A percentile compares a stretch with the other conserved stretches of the same genome.
These are phyloP conservation scores for Sarocladiaceae sp. DNA, from an alignment of 2,329 filamentous ascomycete genomes.

Conservation along the genomic window DNA sequence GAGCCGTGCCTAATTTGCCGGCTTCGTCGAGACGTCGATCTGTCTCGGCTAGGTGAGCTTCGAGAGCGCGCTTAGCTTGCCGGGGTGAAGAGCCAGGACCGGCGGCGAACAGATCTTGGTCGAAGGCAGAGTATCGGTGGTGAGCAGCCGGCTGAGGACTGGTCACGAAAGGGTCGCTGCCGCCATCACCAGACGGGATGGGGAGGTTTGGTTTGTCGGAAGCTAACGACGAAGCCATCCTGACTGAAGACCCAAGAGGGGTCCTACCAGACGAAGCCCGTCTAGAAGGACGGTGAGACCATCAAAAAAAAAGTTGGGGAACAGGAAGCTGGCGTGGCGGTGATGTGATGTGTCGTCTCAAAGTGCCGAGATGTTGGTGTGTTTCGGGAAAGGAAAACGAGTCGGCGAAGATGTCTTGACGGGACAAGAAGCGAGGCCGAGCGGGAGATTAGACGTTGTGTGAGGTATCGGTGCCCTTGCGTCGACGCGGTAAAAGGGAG, in stretches of 20 bases:
- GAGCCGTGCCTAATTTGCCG: slow-evolving; percentile 77
- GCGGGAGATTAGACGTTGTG: slow-evolving; percentile 4
- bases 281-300: slow-evolving; percentile 16
- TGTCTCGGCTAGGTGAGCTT: slow-evolving; percentile 88
- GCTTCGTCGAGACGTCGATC: slow-evolving; percentile 87
- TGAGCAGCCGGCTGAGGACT: slow-evolving; percentile 35
- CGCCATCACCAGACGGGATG: slow-evolving; percentile 24
- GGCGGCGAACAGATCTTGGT: slow-evolving; percentile 71
- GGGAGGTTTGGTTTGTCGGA: slow-evolving; percentile 36
- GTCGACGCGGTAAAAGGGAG: slow-evolving; percentile 5
- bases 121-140: slow-evolving; percentile 73
- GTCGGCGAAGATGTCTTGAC: no score
- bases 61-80: slow-evolving; percentile 80
- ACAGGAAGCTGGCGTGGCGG: no score
- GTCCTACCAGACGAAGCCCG: slow-evolving; percentile 17
- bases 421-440: background rate
- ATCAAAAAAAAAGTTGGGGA: no score
- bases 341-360: background rate
- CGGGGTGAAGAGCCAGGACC: slow-evolving; percentile 72
- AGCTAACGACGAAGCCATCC: slow-evolving; percentile 38
- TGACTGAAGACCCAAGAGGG: slow-evolving; percentile 17
- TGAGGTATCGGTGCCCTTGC: slow-evolving; percentile 5
- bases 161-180: slow-evolving; percentile 53
- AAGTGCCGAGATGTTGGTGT: background rate
- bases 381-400: slow-evolving; percentile 6